phyloP scores from a whole-genome alignment of 331 rosid genomes.

The Rosa hybrid region DNA sequence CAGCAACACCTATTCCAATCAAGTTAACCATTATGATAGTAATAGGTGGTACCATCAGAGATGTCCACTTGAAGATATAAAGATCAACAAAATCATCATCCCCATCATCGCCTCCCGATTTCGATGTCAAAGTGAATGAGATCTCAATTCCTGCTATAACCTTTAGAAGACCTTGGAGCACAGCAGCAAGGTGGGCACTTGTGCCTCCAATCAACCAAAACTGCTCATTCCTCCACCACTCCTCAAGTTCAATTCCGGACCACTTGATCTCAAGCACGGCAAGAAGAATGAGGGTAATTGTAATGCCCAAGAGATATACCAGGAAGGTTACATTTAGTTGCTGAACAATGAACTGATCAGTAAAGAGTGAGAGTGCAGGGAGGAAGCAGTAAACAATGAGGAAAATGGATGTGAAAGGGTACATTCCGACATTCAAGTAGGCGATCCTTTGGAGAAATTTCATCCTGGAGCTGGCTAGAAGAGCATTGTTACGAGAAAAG shows the following conservation, averaged over 20 bases:
- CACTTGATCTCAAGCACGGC: slow-evolving; percentile 72
- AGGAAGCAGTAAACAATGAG: slow-evolving; percentile 79
- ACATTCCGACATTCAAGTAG: slow-evolving; percentile 75
- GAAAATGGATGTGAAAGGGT: slow-evolving; percentile 79
- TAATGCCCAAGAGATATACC: slow-evolving; percentile 64
- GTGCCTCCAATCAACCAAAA: slow-evolving; percentile 90
- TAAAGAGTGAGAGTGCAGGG: slow-evolving; percentile 76
- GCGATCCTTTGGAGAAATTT: slow-evolving; percentile 69
- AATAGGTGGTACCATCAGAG: slow-evolving; percentile 66
- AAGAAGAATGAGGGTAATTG: slow-evolving; percentile 59
- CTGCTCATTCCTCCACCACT: slow-evolving; percentile 89
- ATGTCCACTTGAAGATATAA: slow-evolving; percentile 61
- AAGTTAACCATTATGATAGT: slow-evolving; percentile 67
- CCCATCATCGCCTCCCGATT: slow-evolving; percentile 55
- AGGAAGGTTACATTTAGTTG: slow-evolving; percentile 57
- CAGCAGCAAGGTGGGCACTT: slow-evolving; percentile 82
- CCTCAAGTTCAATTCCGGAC: slow-evolving; percentile 71
- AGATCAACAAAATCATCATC: slow-evolving; percentile 63
- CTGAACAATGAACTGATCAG: slow-evolving; percentile 68
- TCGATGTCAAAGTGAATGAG: slow-evolving; percentile 81
- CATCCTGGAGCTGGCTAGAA: slow-evolving; percentile 56
- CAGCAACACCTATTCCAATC: slow-evolving; percentile 59
- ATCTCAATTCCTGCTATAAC: slow-evolving; percentile 75
- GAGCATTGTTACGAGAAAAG: slow-evolving; percentile 76
- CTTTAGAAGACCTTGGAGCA: slow-evolving; percentile 73